Evolutionary conservation across 441 rosid species (phyloP).

Genomic region (Adansonia madagascariensis): DNA sequence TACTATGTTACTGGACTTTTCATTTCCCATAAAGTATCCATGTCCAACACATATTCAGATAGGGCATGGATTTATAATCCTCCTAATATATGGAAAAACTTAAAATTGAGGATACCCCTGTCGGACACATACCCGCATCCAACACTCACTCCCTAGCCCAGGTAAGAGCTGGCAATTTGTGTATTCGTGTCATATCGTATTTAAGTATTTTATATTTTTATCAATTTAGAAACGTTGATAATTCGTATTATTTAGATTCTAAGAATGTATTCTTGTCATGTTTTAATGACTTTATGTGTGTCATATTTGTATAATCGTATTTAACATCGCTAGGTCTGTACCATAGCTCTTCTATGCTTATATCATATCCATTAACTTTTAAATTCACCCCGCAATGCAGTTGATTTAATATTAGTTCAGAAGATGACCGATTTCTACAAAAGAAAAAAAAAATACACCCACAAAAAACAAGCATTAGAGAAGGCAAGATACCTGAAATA

Average conservation of each 20-base stretch:
- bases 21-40: slow-evolving; percentile 2
- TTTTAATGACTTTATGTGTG: too few relatives aligned
- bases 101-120: background rate
- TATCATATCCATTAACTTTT: background rate
- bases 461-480: slow-evolving; percentile 20
- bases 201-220: too few relatives aligned
- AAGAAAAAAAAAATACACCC: background rate
- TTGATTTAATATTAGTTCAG: background rate
- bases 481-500: slow-evolving; percentile 71
- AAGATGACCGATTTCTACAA: background rate
- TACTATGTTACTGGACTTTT: background rate
- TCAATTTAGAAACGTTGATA: too few relatives aligned
- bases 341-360: slow-evolving; percentile 3
- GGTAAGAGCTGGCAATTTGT: background rate
- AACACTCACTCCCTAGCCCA: background rate
- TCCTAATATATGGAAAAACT: background rate
- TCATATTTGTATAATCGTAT: too few relatives aligned
- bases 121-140: background rate
- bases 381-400: background rate
- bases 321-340: too few relatives aligned
- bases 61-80: background rate
- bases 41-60: background rate
- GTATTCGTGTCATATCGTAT: too few relatives aligned
- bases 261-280: too few relatives aligned
- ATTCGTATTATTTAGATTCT: too few relatives aligned